These are phyloP conservation scores for Mrakia blollopis DNA, from an alignment of 768 basidiomycete genomes.

Conservation along the genomic window DNA sequence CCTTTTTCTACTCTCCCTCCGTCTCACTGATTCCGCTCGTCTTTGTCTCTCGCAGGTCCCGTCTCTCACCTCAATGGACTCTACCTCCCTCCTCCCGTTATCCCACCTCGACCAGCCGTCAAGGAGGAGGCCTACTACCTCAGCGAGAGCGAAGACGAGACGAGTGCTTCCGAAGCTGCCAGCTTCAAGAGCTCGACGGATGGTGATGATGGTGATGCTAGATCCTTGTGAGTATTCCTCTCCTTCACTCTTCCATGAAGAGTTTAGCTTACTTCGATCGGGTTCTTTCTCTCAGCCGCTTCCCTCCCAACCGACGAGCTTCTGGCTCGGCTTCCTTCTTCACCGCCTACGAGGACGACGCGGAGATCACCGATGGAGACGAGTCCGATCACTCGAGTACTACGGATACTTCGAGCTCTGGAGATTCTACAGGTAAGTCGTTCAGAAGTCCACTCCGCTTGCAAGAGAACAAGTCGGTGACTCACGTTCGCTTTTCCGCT, in stretches of 20 bases:
- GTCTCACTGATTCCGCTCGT: neutral
- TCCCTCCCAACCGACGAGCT: slow-evolving; percentile 1
- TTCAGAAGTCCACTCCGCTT: too few relatives aligned
- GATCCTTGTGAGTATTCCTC: slow-evolving; percentile 35
- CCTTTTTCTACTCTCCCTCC: neutral
- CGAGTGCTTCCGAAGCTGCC: neutral
- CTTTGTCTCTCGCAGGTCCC: neutral
- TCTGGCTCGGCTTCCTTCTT: slow-evolving; percentile 15
- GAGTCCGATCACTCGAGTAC: slow-evolving; percentile 65
- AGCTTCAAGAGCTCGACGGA: slow-evolving; percentile 8
- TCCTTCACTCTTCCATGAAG: neutral
- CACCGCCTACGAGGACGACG: slow-evolving; percentile 41
- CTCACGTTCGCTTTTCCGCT: neutral
- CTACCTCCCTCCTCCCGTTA: slow-evolving; percentile 15
- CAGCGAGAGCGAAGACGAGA: slow-evolving; percentile 17
- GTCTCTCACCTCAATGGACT: slow-evolving; percentile 15
- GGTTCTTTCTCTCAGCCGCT: neutral
- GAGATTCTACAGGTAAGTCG: neutral
- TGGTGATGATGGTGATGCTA: slow-evolving; percentile 32
- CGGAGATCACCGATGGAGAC: slow-evolving; percentile 60
- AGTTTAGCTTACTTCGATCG: too few relatives aligned
- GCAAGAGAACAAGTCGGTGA: neutral
- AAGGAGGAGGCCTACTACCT: neutral
- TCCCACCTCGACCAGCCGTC: neutral
- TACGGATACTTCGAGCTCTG: neutral